phyloP scores from a whole-genome alignment of 139 green algal species.

The Volvox africanus region DNA sequence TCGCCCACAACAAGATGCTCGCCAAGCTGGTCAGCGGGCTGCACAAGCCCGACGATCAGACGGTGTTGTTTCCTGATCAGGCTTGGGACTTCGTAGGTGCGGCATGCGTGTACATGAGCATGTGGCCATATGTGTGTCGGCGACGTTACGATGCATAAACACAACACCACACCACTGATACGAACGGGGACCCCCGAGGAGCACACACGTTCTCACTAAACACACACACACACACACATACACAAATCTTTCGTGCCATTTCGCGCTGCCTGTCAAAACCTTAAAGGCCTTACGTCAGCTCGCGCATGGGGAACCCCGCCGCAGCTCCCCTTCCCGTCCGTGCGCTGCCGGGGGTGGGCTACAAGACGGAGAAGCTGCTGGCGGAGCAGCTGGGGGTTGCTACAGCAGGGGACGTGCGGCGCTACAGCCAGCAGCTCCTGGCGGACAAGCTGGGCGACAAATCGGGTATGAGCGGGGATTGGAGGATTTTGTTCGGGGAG shows the following conservation, averaged over 20 bases:
- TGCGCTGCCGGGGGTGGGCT: conserved; percentile 67
- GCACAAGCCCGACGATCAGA: conserved; percentile 92
- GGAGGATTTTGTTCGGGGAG: neutral
- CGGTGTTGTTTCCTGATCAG: conserved; percentile 65
- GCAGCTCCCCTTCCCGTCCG: conserved; percentile 71
- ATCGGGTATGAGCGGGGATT: conserved; percentile 16
- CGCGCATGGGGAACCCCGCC: neutral
- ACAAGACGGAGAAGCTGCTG: conserved; percentile 68
- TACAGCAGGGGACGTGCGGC: conserved; percentile 64
- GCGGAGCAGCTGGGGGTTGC: conserved; percentile 49
- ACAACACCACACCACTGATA: no score
- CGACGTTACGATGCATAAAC: no score
- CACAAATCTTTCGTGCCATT: no score
- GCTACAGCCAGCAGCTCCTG: conserved; percentile 49
- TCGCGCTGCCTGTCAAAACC: no score
- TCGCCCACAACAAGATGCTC: conserved; percentile 83
- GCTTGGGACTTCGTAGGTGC: conserved; percentile 56
- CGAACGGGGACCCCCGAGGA: no score
- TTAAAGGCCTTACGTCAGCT: no score
- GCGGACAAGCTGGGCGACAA: conserved; percentile 62
- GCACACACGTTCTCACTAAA: no score
- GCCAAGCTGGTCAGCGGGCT: conserved; percentile 86
- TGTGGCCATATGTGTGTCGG: no score
- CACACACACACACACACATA: no score
- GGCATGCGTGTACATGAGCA: neutral